These are phyloP conservation scores for Bremia lactucae DNA, from an alignment of 352 stramenopile species.

Conservation along the genomic window DNA sequence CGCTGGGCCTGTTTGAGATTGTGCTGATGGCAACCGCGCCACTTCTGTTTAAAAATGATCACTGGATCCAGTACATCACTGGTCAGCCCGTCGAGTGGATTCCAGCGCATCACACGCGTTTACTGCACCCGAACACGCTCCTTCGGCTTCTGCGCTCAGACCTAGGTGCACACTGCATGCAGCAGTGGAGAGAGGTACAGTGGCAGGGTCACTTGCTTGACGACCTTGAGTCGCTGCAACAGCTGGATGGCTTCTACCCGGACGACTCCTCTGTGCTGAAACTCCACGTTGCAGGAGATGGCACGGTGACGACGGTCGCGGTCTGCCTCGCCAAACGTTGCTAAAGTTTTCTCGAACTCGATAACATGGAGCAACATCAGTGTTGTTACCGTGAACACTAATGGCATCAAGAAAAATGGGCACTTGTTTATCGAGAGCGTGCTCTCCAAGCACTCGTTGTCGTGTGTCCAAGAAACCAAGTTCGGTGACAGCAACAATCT, in stretches of 20 bases:
- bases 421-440: no score
- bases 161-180: not conserved
- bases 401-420: no score
- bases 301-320: not conserved
- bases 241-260: not conserved
- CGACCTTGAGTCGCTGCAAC: not conserved
- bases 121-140: not conserved
- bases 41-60: not conserved
- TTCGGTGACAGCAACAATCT: no score
- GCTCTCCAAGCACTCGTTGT: no score
- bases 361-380: not conserved
- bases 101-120: not conserved
- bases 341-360: not conserved
- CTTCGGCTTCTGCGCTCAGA: not conserved
- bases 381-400: no score
- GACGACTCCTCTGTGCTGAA: not conserved
- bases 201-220: not conserved
- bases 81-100: not conserved
- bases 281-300: not conserved
- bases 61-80: not conserved
- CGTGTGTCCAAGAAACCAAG: no score
- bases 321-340: no score
- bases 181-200: not conserved
- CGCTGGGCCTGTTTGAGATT: not conserved
- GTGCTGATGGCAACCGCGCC: not conserved